Evolutionary conservation across 768 basidiomycete species (phyloP).

Genomic region (Zangia roseola): DNA sequence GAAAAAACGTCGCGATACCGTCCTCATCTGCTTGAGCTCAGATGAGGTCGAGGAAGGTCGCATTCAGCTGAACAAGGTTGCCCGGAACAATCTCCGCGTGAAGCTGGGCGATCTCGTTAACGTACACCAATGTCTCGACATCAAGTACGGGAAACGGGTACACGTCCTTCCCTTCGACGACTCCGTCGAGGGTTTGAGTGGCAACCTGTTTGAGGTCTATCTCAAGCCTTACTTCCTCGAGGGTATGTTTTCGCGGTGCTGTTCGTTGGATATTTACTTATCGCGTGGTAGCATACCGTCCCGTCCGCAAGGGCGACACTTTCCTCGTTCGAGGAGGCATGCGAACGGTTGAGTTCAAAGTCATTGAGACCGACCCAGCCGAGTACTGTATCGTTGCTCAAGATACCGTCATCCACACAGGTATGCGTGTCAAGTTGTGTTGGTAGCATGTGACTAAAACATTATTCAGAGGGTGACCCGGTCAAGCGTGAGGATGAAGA

Average conservation of each 20-base stretch:
- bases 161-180: slow-evolving; percentile 98
- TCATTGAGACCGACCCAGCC: slow-evolving; percentile 95
- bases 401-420: slow-evolving; percentile 96
- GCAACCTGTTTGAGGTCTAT: slow-evolving; percentile 98
- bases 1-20: slow-evolving; percentile 97
- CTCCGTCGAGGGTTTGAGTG: slow-evolving; percentile 95
- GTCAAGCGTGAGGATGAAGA: slow-evolving; percentile 99
- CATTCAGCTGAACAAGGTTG: slow-evolving; percentile 99
- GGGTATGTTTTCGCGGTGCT: slow-evolving; percentile 42
- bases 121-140: slow-evolving; percentile 94
- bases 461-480: slow-evolving; percentile 83
- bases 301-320: slow-evolving; percentile 95
- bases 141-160: slow-evolving; percentile 98
- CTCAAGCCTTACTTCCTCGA: slow-evolving; percentile 99
- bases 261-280: neutral
- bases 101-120: slow-evolving; percentile 96
- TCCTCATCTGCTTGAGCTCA: slow-evolving; percentile 92
- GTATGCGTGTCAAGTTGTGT: slow-evolving; percentile 30
- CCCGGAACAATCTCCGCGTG: slow-evolving; percentile 97
- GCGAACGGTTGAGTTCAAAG: slow-evolving; percentile 99
- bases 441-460: slow-evolving; percentile 2
- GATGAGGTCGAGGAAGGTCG: slow-evolving; percentile 98
- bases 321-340: slow-evolving; percentile 99
- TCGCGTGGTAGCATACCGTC: slow-evolving; percentile 70
- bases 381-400: slow-evolving; percentile 99